Conservation (phyloP, 257 asterid species). For the Echites panduratus region DNA sequence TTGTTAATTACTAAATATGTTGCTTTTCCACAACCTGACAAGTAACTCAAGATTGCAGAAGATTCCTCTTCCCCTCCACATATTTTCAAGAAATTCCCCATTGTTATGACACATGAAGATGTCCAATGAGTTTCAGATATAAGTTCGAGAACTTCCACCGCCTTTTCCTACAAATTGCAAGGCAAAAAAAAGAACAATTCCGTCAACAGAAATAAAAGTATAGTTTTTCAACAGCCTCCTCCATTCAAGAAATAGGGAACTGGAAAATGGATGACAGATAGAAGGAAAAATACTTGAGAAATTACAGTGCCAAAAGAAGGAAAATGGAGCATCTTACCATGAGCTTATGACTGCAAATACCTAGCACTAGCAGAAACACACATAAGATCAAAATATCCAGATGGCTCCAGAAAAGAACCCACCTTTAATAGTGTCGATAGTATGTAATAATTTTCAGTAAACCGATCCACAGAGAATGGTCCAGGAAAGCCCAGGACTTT, state of each 20-base stretch:
- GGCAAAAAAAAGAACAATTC: not conserved
- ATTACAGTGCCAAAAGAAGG: not conserved
- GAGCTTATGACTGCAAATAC: not conserved
- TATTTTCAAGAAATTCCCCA: constrained; percentile 51
- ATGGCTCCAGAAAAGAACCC: not conserved
- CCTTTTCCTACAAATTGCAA: constrained; percentile 36
- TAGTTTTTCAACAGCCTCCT: not conserved
- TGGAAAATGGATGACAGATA: not conserved
- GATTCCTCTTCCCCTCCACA: constrained; percentile 63
- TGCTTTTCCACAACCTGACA: constrained; percentile 52
- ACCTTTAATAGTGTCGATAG: constrained; percentile 53
- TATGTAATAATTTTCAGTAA: constrained; percentile 43
- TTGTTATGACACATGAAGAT: constrained; percentile 54
- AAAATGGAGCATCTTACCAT: not conserved
- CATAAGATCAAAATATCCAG: not conserved
- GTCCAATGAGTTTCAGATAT: constrained; percentile 73
- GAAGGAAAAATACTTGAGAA: not conserved
- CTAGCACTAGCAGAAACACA: not conserved
- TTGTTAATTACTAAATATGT: constrained; percentile 34
- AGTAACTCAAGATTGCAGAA: constrained; percentile 53
- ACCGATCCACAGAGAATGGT: constrained; percentile 18
- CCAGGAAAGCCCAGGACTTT: constrained; percentile 25
- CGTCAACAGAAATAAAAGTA: not conserved
- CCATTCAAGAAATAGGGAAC: too few species aligned
- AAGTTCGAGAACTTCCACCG: constrained; percentile 43